These are phyloP conservation scores for Sphaerobolus stellatus DNA, from an alignment of 1,284 basidiomycete species.

Conservation along the genomic window DNA sequence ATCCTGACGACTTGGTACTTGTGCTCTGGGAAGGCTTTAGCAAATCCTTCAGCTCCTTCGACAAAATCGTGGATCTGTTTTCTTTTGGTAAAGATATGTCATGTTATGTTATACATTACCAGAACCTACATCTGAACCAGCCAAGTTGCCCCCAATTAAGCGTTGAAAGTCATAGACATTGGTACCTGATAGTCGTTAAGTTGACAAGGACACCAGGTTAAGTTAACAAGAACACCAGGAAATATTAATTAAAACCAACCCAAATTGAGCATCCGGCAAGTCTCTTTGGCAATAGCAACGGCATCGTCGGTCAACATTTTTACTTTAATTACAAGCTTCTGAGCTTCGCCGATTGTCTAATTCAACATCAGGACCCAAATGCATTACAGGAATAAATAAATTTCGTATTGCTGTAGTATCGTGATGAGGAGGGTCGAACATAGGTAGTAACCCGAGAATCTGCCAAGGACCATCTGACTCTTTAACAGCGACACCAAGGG, in stretches of 20 bases:
- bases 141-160: constrained; percentile 50
- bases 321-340: constrained; percentile 48
- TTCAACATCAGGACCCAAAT: not conserved
- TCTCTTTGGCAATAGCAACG: constrained; percentile 55
- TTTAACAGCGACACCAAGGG: constrained; percentile 94
- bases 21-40: constrained; percentile 57
- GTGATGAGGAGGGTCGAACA: constrained; percentile 96
- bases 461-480: constrained; percentile 94
- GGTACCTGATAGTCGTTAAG: constrained; percentile 39
- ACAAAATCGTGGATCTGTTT: constrained; percentile 37
- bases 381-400: not conserved
- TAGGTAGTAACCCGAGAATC: constrained; percentile 94
- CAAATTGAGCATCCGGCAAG: constrained; percentile 38
- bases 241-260: constrained; percentile 10
- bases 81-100: too few species aligned
- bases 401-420: constrained; percentile 68
- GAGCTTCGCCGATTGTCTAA: constrained; percentile 50
- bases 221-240: too few species aligned
- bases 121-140: constrained; percentile 49
- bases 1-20: constrained; percentile 52
- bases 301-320: constrained; percentile 62
- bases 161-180: constrained; percentile 56
- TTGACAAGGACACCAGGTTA: too few species aligned
- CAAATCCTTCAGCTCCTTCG: constrained; percentile 56
- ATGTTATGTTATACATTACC: not conserved